A percentile compares a stretch with the other conserved stretches of the same genome.
These are phyloP conservation scores for Trichoderma cornu-damae DNA, from an alignment of 2,329 filamentous ascomycete genomes.

Conservation along the genomic window DNA sequence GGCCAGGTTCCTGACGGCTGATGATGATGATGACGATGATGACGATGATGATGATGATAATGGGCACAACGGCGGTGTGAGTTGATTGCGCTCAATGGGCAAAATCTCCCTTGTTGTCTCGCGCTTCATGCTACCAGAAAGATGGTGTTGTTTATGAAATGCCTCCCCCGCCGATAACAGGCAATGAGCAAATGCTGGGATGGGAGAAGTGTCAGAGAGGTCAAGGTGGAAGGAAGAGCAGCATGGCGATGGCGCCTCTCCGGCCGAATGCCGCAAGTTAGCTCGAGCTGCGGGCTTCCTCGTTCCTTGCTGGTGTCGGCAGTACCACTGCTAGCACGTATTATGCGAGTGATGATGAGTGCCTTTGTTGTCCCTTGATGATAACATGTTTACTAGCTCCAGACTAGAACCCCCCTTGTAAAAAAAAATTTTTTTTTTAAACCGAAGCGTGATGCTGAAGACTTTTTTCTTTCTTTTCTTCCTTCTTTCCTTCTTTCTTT, in stretches of 20 bases:
- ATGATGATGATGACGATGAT: too few relatives aligned
- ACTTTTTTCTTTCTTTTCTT: neutral
- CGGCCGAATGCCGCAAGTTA: neutral
- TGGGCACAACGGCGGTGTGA: conserved; percentile 6
- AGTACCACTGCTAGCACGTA: too few relatives aligned
- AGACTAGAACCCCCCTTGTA: neutral
- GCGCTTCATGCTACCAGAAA: neutral
- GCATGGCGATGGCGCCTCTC: neutral
- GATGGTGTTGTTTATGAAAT: neutral
- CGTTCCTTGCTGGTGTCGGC: neutral
- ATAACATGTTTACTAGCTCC: neutral
- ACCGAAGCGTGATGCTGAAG: conserved; percentile 16
- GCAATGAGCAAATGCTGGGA: neutral
- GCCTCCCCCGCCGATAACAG: neutral
- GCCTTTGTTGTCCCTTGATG: neutral
- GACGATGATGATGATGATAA: too few relatives aligned
- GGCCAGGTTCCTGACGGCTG: neutral
- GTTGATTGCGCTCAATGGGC: neutral
- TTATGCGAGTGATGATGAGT: neutral
- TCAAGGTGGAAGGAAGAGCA: neutral
- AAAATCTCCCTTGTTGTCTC: neutral
- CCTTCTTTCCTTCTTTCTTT: neutral
- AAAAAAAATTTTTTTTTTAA: too few relatives aligned
- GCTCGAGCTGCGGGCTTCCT: neutral
- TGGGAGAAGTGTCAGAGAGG: neutral